Base-by-base conservation (phyloP, 1,284 basidiomycete genomes). In the Anthracocystis panici-leucophaei region DNA sequence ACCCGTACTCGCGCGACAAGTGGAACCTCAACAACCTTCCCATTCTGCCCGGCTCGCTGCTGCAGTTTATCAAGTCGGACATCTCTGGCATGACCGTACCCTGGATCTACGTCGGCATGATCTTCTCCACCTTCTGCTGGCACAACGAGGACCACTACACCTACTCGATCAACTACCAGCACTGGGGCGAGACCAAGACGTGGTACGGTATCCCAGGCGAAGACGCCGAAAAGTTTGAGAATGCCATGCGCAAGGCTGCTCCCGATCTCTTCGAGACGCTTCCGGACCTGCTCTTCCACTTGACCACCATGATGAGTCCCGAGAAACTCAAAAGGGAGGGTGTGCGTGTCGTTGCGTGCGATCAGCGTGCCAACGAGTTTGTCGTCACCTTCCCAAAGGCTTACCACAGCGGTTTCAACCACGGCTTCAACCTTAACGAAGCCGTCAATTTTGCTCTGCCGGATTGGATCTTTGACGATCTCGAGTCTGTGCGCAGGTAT, bases 121-220 rank as follows among this genome's bases (percentile, higher is more conserved):
- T 95, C 49, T 98, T 99, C 86, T 97, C 95, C 11, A 96, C 97
- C 1, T 99, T 99, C 86, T 98, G 96, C 86, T 99, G 97, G 97
- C 97, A 99, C 87, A 99, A 99, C 85, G 97, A 99, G 91, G 97
- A 99, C 87, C 97, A 99, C 87, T 97, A 96, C 86, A 98, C 95
- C 12, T 98, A 97, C 86, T 74, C 67, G 52, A 73, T 80, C 81
- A 85, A 77, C 74, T 86, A 44, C 80, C 96, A 95, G 95, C 96
- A 98, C 85, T 97, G 94, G 93, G 96, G 97, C 38, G 96, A 97
- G 85, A 97, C 96, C 46, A 99, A 99, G 88, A 99, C 96, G 0
- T 99, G 97, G 97, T 99, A 99, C 87, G 96, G 96, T 61, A 92
- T 99, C 46, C 96, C 97, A 1, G 97, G 93, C 25, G 90, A 90